A percentile compares a stretch with the other conserved stretches of the same genome.
These are phyloP conservation scores for Pythium periplocum DNA, from an alignment of 352 stramenopile genomes.

Conservation along the genomic window DNA sequence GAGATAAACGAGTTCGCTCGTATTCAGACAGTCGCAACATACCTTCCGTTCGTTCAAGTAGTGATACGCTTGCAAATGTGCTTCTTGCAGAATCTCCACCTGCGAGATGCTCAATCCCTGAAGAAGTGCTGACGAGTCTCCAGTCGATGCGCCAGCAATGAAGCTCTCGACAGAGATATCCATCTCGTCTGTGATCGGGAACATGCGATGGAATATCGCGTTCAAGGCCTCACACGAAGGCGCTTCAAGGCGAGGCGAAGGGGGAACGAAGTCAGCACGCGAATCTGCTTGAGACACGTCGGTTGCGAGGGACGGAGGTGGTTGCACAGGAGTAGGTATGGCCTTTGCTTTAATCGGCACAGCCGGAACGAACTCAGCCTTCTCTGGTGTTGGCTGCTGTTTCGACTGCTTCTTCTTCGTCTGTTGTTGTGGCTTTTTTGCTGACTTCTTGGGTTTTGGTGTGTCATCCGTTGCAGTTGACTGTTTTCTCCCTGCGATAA, in stretches of 20 bases:
- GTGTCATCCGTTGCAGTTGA: too few relatives aligned
- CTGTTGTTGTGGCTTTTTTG: too few relatives aligned
- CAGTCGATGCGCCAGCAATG: slow-evolving; percentile 47
- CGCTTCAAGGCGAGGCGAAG: neutral
- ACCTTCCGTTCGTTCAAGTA: slow-evolving; percentile 84
- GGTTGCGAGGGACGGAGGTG: too few relatives aligned
- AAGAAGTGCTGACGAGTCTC: slow-evolving; percentile 35
- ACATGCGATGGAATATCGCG: slow-evolving; percentile 49
- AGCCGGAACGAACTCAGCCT: too few relatives aligned
- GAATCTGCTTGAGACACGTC: neutral
- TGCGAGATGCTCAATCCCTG: slow-evolving; percentile 76
- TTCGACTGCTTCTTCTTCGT: too few relatives aligned
- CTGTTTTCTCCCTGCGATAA: too few relatives aligned
- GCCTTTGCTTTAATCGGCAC: too few relatives aligned
- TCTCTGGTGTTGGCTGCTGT: too few relatives aligned
- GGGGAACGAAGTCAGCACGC: neutral
- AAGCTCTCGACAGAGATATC: slow-evolving; percentile 75
- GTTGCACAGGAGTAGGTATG: too few relatives aligned
- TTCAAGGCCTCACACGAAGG: slow-evolving; percentile 49
- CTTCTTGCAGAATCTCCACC: slow-evolving; percentile 74
- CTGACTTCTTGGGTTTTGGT: too few relatives aligned
- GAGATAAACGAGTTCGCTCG: too few relatives aligned
- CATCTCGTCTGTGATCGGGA: slow-evolving; percentile 66
- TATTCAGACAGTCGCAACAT: neutral
- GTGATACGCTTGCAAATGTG: slow-evolving; percentile 77